Percentiles rank a stretch among this genome's conserved stretches.
Evolutionary conservation across 164 flowering plant genomes (phyloP).

Genomic region (Umbilicus rupestris): DNA sequence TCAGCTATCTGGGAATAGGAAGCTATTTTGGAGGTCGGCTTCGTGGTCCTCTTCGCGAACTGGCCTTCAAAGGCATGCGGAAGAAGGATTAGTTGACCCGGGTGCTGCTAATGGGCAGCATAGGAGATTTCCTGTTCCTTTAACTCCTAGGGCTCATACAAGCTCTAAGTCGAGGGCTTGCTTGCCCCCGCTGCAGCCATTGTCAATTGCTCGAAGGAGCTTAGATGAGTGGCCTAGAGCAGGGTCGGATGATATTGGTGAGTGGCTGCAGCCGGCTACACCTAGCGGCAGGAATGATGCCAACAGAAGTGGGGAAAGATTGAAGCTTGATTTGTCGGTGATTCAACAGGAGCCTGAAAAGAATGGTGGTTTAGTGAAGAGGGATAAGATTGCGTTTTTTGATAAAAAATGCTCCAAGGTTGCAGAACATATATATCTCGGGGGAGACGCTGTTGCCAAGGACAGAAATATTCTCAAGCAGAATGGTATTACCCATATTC

Average conservation of each 20-base stretch:
- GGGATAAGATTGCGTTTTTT: conserved; percentile 69
- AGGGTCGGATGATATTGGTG: conserved; percentile 84
- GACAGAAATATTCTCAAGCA: conserved; percentile 55
- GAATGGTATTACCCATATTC: conserved; percentile 66
- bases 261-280: conserved; percentile 76
- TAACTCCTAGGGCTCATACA: conserved; percentile 68
- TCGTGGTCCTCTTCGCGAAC: conserved; percentile 75
- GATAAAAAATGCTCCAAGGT: conserved; percentile 78
- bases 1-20: conserved; percentile 24
- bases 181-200: conserved; percentile 80
- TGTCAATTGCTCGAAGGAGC: conserved; percentile 67
- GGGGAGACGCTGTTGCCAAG: conserved; percentile 71
- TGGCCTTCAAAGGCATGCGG: conserved; percentile 27
- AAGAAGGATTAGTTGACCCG: conserved; percentile 28
- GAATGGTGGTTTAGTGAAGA: conserved; percentile 47
- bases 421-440: conserved; percentile 72
- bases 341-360: conserved; percentile 44
- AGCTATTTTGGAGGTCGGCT: conserved; percentile 62
- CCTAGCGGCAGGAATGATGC: conserved; percentile 51
- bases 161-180: conserved; percentile 51
- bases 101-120: conserved; percentile 22
- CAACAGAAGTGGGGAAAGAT: conserved; percentile 42
- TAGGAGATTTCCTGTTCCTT: conserved; percentile 50
- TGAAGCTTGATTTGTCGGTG: conserved; percentile 70
- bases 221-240: conserved; percentile 92